Base-by-base conservation (phyloP, 2,329 filamentous ascomycete species). In the Ascochyta viciae-villosae region DNA sequence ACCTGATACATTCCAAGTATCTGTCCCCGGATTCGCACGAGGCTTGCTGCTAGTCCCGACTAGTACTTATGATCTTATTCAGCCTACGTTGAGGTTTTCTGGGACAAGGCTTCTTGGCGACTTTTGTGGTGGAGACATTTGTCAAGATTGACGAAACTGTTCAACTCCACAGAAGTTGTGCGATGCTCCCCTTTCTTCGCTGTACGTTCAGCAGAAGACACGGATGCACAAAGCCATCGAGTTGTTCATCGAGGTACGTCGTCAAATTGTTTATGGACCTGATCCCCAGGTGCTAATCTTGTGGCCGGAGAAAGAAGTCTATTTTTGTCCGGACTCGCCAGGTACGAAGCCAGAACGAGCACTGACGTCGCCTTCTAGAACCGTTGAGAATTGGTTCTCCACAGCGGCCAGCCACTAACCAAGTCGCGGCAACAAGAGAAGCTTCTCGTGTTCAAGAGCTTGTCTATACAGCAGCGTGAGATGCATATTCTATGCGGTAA, bases 381-480 rank as follows among this genome's bases (percentile, higher is more conserved):
- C 54, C 53, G 60, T 64, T 63, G 58, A 59, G 51, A 61, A 60
- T 61, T 57, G 41, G 27, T 39, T 65, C 63, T 53, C 63, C 63
- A 65, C 61, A 60, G 53, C 27, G 43, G 48, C 51, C 51, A 59
- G 54, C 53, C 42, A 54, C 38, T 51, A 61, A 60, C 53, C 39
- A 62, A 51, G 51, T 51, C 29, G 53, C 53, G 41, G 37, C 48
- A 39, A 10, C 10, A 29, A 43, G 29, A 51, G 53, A 56, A 51
- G 47, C 53, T 58, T 38, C 37, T 40, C 51, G 53, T 37, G 26
- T 60, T 53, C 42, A 44, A 38, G 47, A 57, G 55, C 52, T 51
- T 61, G 52, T 27, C 13, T 33, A 4, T 42, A 27, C 6, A 33
- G 24, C 24, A 39, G 42, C 16, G 7, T 15, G 8, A 24, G 24